A percentile compares a stretch with the other conserved stretches of the same genome.
These are phyloP conservation scores for Rhodotorula mucilaginosa DNA, from an alignment of 1,284 basidiomycete species.

Conservation along the genomic window DNA sequence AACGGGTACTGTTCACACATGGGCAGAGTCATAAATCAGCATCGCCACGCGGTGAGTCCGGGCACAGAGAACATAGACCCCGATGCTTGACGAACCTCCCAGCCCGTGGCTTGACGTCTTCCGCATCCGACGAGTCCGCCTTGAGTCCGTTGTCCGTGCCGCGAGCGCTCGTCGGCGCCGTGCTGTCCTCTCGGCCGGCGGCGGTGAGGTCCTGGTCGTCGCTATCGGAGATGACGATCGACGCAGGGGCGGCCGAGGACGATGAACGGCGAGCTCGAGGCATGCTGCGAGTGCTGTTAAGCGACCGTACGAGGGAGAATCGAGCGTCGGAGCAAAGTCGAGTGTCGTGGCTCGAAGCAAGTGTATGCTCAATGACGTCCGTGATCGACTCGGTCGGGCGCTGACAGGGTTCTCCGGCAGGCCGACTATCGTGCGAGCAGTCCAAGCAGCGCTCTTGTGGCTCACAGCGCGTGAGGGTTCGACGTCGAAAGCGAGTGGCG, in stretches of 20 bases:
- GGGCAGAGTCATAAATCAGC: neutral
- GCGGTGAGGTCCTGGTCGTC: constrained; percentile 1
- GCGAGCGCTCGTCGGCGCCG: constrained; percentile 6
- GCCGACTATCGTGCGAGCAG: too few species aligned
- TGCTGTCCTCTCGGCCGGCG: constrained; percentile 5
- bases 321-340: neutral
- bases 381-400: too few species aligned
- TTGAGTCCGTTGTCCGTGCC: neutral
- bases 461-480: too few species aligned
- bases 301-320: neutral
- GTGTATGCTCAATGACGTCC: constrained; percentile 1
- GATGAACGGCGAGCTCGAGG: constrained; percentile 4
- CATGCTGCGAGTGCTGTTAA: neutral
- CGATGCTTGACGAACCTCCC: neutral
- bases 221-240: constrained; percentile 1
- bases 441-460: too few species aligned
- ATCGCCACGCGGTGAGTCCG: neutral
- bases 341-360: neutral
- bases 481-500: too few species aligned
- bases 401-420: too few species aligned
- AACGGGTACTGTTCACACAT: neutral
- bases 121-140: neutral
- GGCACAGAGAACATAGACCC: neutral
- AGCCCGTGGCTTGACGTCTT: neutral
- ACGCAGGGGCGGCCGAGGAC: neutral